Percentiles rank a stretch among this genome's conserved stretches.
Conservation (phyloP, 441 rosid species). For the Aleurites moluccanus region DNA sequence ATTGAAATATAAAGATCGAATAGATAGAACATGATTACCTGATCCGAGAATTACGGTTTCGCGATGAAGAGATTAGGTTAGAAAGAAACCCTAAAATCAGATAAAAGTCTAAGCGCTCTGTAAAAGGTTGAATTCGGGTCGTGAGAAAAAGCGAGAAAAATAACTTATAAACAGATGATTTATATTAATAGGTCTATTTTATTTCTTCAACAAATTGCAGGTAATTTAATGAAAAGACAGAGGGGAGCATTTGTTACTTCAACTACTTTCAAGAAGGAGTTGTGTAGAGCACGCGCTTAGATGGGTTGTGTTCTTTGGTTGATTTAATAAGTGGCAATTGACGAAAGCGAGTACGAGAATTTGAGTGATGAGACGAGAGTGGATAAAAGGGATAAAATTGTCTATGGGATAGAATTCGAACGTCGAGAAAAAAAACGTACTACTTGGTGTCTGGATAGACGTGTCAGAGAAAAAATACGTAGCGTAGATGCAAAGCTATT, state of each 20-base stretch:
- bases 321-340: neutral
- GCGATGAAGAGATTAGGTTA: slow-evolving; percentile 12
- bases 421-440: slow-evolving; percentile 1
- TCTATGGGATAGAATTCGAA: neutral
- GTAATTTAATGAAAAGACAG: neutral
- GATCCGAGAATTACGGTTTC: slow-evolving; percentile 48
- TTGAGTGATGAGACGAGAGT: neutral
- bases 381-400: slow-evolving; percentile 5
- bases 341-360: neutral
- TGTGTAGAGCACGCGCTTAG: neutral
- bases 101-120: slow-evolving; percentile 28
- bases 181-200: slow-evolving; percentile 1
- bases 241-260: neutral
- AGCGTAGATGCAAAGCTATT: slow-evolving; percentile 10
- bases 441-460: slow-evolving; percentile 7
- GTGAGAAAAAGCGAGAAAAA: neutral
- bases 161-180: too few species aligned
- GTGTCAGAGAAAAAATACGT: neutral
- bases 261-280: neutral
- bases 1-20: neutral
- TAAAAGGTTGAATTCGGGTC: neutral
- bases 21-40: slow-evolving; percentile 32
- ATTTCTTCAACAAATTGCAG: neutral
- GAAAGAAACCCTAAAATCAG: slow-evolving; percentile 39
- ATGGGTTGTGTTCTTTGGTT: neutral